Base-by-base conservation (phyloP, 225 moss, liverwort and hornwort species). In the Polytrichum formosum region DNA sequence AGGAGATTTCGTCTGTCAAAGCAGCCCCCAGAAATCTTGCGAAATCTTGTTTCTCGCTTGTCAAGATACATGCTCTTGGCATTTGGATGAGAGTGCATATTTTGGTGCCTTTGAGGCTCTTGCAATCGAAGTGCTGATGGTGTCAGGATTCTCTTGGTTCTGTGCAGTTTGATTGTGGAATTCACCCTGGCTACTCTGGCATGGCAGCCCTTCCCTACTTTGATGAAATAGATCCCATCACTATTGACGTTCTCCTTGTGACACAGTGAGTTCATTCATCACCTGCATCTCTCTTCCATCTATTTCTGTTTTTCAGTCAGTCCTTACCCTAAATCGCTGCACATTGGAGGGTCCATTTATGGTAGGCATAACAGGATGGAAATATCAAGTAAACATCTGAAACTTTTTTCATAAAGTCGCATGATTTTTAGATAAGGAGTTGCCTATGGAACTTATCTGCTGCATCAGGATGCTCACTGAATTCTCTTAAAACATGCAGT, bases 191-290 rank as follows among this genome's bases (percentile, higher is more conserved):
- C 54, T 87, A 87, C 63, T 82, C 87, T 53, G 84, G 90, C 69
- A 90, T 90, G 84, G 87, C 87, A 1, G 84, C 90, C 0, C 75
- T 90, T 53, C 90, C 90, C 3, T 90, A 87, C 65, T 90, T 90
- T 54, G 90, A 90, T 71, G 88, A 87, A 69, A 90, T 87, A 63
- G 90, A 90, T 75, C 84, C 87, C 13, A 76, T 77, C 28, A 87
- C 84, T 22, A 87, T 90, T 28, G 87, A 90, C 53, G 84, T 90
- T 26, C 89, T 90, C 31, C 86, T 90, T 60, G 83, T 90, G 23
- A 90, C 90, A 18, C 90, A 90, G 84, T 90, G 74, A 26, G 81
- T 83, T 54, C 54, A 25, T 23, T 21, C 9, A 23, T 18, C 31
- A 53, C 61, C 18, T 28, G 16, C 16, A 46, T 16, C 21, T 17